Evolutionary conservation across 2,329 filamentous ascomycete genomes (phyloP), one percentile per base, ranked within the genome.

Genomic region (Colletotrichum graminicola): DNA sequence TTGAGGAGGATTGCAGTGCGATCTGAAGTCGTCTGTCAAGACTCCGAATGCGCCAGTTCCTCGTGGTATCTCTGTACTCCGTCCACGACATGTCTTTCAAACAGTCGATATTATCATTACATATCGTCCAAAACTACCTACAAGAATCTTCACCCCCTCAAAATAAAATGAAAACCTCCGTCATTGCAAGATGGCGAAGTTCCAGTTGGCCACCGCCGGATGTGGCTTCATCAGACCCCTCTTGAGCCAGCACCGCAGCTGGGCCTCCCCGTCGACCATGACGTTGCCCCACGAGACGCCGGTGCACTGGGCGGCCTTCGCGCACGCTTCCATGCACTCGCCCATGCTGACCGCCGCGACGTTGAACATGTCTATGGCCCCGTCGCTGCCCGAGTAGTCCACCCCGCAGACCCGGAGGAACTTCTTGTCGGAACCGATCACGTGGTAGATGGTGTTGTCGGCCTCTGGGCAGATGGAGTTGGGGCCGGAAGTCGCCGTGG

Each of bases 361-460:
- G 57, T 77, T 78, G 21, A 73, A 78, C 47, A 83, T 76, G 68
- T 83, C 81, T 21, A 75, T 75, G 36, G 82, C 81, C n/a, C 76
- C 75, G 23, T 73, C 75, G 2, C 68, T 71, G n/a, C 80, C 80
- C 71, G 77, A 80, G 75, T 83, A 85, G 76, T 87, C 85, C 66
- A 85, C 75, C 39, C 83, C 84, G 75, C 85, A 87, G 23, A 83
- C 63, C 8, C 82, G 84, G 29, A 82, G 73, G 77, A 87, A 87
- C 11, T 70, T 76, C 72, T 81, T 82, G 10, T 79, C 75, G 4
- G 82, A 82, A 11, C 80, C 79, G 1, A 82, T 80, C 1, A 84
- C 83, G 32, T 76, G 63, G 74, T 83, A 86, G n/a, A 79, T 74
- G 1, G 84, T 86, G 64, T 82, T 82, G 75, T 85, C 85, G 18